Conservation (phyloP, 1,139 yeast species). For the Pichia cactophila region DNA sequence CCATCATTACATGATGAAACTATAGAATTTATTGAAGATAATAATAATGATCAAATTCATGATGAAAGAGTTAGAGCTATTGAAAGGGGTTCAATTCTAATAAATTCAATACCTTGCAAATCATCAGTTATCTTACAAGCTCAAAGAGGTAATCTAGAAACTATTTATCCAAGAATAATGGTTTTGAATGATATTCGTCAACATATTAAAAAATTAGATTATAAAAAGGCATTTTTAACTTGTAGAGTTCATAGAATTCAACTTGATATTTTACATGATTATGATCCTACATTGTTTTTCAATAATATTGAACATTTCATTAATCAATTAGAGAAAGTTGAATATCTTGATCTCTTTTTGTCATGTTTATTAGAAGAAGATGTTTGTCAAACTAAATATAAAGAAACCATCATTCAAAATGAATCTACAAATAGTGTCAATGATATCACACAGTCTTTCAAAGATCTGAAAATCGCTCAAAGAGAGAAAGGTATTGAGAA, state of each 20-base stretch:
- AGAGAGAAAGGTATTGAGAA: constrained; percentile 39
- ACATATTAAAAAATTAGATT: constrained; percentile 50
- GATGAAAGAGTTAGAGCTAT: constrained; percentile 86
- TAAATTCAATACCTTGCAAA: constrained; percentile 74
- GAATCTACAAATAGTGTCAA: constrained; percentile 8
- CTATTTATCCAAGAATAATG: constrained; percentile 88
- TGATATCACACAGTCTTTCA: constrained; percentile 4
- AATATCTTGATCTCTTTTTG: constrained; percentile 77
- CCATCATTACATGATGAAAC: constrained; percentile 17
- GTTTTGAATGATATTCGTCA: constrained; percentile 78
- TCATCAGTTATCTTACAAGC: constrained; percentile 85
- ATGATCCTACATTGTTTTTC: constrained; percentile 63
- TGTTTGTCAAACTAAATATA: constrained; percentile 75
- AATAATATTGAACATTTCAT: constrained; percentile 62
- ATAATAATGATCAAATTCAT: constrained; percentile 14
- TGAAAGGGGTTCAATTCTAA: constrained; percentile 83
- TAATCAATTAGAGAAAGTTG: constrained; percentile 61
- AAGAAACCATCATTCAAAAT: constrained; percentile 45
- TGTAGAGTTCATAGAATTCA: constrained; percentile 92
- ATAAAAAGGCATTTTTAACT: constrained; percentile 63
- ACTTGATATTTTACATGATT: constrained; percentile 82
- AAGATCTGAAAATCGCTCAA: constrained; percentile 17
- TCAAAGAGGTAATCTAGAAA: constrained; percentile 92
- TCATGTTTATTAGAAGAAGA: constrained; percentile 85
- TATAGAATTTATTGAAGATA: constrained; percentile 16